Evolutionary conservation across 495 filamentous ascomycete species (phyloP), one percentile per base, ranked within the genome.

Genomic region (Cercophora scortea): DNA sequence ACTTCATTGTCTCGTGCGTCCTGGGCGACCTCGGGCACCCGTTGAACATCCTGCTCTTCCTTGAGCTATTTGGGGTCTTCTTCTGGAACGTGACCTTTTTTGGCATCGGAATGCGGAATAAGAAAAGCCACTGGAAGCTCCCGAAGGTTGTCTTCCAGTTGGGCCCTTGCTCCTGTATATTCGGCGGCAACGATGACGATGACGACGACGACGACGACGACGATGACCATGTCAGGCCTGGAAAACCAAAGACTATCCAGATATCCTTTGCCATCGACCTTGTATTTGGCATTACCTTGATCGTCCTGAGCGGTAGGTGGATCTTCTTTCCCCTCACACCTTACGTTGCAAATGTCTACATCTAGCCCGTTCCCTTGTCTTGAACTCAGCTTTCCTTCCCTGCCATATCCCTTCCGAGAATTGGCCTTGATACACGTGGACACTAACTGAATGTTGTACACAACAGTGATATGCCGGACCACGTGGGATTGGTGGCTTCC

Each of bases 61-160:
- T 16, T 4, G 51, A 47, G 50, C 40, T 61, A 13, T 49, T 51
- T 1, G 9, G 52, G 5, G 25, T 55, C 40, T 5, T 58, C 9
- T 13, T 53, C 15, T 57, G 51, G 36, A 53, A 58, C 43, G 3
- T 45, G 25, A 18, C 10, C 19, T 39, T 38, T 8, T 16, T 58
- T 5, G 17, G 39, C 0, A 34, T 17, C 13, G 17, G 13, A 11
- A 18, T 19, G 15, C 8, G 15, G 51, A 42, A 12, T 3, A 38
- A 18, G 10, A 25, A 44, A 1, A 6, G 3, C 13, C 8, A 10
- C 7, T 10, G 9, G 10, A 11, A 2, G 3, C 40, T 57, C 13
- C 58, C 58, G 5, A 25, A n/a, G 32, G 18, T 60, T 13, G 5
- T 48, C 1, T 45, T 42, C 47, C 47, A 49, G 36, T 16, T 60